Conservation (phyloP, 1,139 yeast species). For the Fermentozyma sake region DNA sequence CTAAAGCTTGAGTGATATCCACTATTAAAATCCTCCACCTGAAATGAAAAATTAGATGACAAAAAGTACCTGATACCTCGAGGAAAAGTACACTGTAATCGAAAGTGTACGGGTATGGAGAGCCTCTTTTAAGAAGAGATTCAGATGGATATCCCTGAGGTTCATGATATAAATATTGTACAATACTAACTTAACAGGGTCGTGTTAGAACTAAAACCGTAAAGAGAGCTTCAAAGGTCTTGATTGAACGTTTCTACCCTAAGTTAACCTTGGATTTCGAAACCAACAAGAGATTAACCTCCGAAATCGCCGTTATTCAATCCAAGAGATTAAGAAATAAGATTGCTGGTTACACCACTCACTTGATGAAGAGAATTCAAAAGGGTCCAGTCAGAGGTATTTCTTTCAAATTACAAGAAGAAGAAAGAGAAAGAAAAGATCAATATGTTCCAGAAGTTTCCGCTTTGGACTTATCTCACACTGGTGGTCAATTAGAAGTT, state of each 20-base stretch:
- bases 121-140: not conserved
- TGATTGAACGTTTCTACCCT: slow-evolving; percentile 99
- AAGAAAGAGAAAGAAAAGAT: slow-evolving; percentile 99
- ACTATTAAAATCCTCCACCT: no score
- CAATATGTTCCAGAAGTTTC: slow-evolving; percentile 99
- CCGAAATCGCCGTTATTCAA: slow-evolving; percentile 98
- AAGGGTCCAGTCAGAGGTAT: slow-evolving; percentile 99
- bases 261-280: slow-evolving; percentile 99
- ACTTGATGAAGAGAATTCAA: slow-evolving; percentile 99
- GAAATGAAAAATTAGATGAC: slow-evolving; percentile 1
- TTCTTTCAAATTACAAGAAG: slow-evolving; percentile 99
- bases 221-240: slow-evolving; percentile 99
- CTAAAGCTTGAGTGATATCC: no score
- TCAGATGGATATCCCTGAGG: not conserved
- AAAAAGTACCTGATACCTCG: not conserved
- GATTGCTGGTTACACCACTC: slow-evolving; percentile 99
- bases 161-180: slow-evolving; percentile 2
- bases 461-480: slow-evolving; percentile 97
- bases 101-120: not conserved
- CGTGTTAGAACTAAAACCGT: slow-evolving; percentile 99
- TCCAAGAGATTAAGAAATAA: slow-evolving; percentile 99
- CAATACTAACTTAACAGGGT: slow-evolving; percentile 58
- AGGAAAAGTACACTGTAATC: not conserved
- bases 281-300: slow-evolving; percentile 99
- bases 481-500: slow-evolving; percentile 95